Evolutionary conservation across 495 filamentous ascomycete genomes (phyloP).

Genomic region (Neurospora hispaniola): DNA sequence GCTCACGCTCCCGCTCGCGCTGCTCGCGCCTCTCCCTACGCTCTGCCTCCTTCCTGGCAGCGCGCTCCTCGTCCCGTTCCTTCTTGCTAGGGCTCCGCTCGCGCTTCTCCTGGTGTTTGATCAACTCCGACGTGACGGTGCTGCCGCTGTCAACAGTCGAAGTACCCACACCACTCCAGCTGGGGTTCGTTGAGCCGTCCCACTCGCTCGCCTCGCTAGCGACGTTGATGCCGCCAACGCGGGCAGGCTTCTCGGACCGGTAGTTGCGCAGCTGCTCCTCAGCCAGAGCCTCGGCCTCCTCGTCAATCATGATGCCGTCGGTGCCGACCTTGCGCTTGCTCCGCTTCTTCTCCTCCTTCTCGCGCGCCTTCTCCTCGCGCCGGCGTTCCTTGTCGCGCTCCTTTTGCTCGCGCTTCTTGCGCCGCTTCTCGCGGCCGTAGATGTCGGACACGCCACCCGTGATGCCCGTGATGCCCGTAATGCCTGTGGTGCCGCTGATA

Average conservation of each 20-base stretch:
- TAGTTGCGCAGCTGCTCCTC: slow-evolving; percentile 52
- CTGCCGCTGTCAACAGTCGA: slow-evolving; percentile 45
- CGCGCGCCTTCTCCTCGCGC: slow-evolving; percentile 31
- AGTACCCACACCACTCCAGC: slow-evolving; percentile 21
- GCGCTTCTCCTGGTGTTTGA: slow-evolving; percentile 33
- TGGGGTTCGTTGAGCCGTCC: slow-evolving; percentile 49
- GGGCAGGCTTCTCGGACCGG: slow-evolving; percentile 70
- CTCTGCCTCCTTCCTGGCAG: neutral
- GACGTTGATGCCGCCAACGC: slow-evolving; percentile 77
- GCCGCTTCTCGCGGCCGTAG: slow-evolving; percentile 33
- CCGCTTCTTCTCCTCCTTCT: slow-evolving; percentile 34
- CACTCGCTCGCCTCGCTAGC: slow-evolving; percentile 62
- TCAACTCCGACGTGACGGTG: slow-evolving; percentile 44
- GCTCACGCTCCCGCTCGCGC: neutral
- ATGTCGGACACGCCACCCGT: slow-evolving; percentile 37
- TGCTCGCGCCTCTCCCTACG: slow-evolving; percentile 2
- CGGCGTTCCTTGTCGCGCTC: slow-evolving; percentile 37
- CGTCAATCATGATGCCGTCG: slow-evolving; percentile 40
- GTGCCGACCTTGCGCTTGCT: slow-evolving; percentile 33
- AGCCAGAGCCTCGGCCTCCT: slow-evolving; percentile 58
- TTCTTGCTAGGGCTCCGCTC: slow-evolving; percentile 43
- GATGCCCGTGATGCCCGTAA: slow-evolving; percentile 38
- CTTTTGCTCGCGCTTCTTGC: slow-evolving; percentile 40
- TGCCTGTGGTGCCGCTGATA: slow-evolving; percentile 29
- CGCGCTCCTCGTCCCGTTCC: slow-evolving; percentile 27